Percentiles rank a stretch among this genome's conserved stretches.
Evolutionary conservation across 306 rosid species (phyloP).

Genomic region (Mucuna pruriens): DNA sequence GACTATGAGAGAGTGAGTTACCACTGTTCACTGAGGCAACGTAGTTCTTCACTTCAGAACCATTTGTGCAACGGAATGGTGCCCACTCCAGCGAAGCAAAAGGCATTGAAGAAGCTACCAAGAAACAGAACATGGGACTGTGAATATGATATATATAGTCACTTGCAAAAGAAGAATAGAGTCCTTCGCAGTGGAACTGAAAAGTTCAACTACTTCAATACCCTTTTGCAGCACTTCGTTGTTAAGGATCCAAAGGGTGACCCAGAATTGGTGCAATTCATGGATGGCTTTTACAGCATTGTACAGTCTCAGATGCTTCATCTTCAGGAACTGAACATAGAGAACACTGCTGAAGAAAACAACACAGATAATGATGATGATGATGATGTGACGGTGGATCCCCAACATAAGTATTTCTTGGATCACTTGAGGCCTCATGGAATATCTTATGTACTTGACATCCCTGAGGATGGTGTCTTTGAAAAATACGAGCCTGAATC

Average conservation of each 20-base stretch:
- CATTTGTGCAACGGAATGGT: not conserved
- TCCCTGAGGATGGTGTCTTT: constrained; percentile 23
- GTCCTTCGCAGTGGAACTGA: not conserved
- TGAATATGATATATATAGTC: constrained; percentile 26
- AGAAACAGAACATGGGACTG: constrained; percentile 27
- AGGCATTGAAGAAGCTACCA: not conserved
- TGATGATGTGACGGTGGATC: not conserved
- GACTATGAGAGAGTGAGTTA: not conserved
- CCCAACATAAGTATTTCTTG: not conserved
- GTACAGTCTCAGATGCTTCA: not conserved
- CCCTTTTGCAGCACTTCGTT: not conserved
- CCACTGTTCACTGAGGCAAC: not conserved
- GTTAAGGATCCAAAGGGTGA: not conserved
- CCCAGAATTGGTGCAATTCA: constrained; percentile 1
- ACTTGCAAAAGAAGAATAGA: not conserved
- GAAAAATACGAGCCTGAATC: constrained; percentile 35
- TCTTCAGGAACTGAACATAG: not conserved
- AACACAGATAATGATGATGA: not conserved
- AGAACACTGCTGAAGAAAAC: not conserved
- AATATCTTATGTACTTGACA: constrained; percentile 33
- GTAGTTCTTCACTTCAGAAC: not conserved
- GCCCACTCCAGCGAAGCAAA: not conserved
- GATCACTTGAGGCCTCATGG: constrained; percentile 33
- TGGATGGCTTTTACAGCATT: not conserved
- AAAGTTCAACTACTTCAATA: not conserved